phyloP scores from a whole-genome alignment of 495 filamentous ascomycete species.

The Trichoderma gamsii region DNA sequence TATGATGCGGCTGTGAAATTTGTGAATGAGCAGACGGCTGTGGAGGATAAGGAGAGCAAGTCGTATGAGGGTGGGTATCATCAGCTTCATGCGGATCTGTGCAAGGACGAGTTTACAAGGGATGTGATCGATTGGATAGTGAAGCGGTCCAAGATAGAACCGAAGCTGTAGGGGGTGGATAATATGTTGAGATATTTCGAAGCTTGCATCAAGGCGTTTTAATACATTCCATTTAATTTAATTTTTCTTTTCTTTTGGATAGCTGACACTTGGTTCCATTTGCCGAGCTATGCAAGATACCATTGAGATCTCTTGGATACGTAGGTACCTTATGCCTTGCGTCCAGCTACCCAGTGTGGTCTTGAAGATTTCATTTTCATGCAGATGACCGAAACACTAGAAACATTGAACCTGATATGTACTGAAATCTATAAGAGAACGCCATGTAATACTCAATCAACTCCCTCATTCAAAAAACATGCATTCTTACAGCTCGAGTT shows the following conservation, averaged over 20 bases:
- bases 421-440: too few relatives aligned
- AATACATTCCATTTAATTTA: neutral
- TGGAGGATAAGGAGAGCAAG: constrained; percentile 62
- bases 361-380: too few relatives aligned
- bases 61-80: constrained; percentile 75
- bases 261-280: too few relatives aligned
- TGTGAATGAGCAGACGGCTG: constrained; percentile 43
- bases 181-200: neutral
- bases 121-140: constrained; percentile 76
- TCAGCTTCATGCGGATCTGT: constrained; percentile 67
- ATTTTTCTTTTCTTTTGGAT: too few relatives aligned
- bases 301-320: too few relatives aligned
- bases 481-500: too few relatives aligned
- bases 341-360: too few relatives aligned
- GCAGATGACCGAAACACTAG: too few relatives aligned
- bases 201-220: neutral
- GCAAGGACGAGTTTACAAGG: constrained; percentile 54
- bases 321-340: too few relatives aligned
- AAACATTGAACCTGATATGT: too few relatives aligned
- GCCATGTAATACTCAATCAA: neutral
- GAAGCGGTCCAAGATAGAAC: constrained; percentile 28
- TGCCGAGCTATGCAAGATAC: too few relatives aligned
- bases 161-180: constrained; percentile 14
- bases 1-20: constrained; percentile 56
- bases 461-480: too few relatives aligned